phyloP scores from a whole-genome alignment of 371 early-diverging fungal species.

The Choanephora cucurbitarum region DNA sequence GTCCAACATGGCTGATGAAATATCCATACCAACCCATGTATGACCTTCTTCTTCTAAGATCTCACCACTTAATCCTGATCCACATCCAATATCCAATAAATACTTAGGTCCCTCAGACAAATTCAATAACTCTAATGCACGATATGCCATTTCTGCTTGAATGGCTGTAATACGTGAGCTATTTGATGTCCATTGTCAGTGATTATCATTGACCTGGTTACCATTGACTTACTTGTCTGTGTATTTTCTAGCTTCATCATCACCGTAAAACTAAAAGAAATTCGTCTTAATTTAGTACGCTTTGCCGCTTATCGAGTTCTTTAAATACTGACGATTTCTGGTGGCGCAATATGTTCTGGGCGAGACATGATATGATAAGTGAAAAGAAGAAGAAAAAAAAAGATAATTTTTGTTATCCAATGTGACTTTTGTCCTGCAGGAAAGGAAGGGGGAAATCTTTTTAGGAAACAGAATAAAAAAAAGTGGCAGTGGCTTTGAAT shows the following conservation, averaged over 20 bases:
- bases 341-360: slow-evolving; percentile 95
- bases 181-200: neutral
- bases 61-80: slow-evolving; percentile 84
- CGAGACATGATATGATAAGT: slow-evolving; percentile 78
- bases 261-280: slow-evolving; percentile 77
- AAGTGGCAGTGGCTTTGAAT: slow-evolving; percentile 22
- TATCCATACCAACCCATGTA: slow-evolving; percentile 97
- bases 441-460: no score
- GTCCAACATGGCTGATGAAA: slow-evolving; percentile 91
- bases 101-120: slow-evolving; percentile 78
- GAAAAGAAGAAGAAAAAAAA: neutral
- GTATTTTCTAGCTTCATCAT: slow-evolving; percentile 93
- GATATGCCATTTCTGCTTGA: slow-evolving; percentile 92
- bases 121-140: slow-evolving; percentile 90
- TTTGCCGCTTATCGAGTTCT: no score
- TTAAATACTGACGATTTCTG: slow-evolving; percentile 81
- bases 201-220: neutral
- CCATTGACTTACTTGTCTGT: slow-evolving; percentile 74
- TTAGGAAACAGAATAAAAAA: no score
- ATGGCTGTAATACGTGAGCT: slow-evolving; percentile 91
- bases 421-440: slow-evolving; percentile 27
- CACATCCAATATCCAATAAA: slow-evolving; percentile 53
- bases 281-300: no score
- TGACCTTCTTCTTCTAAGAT: slow-evolving; percentile 94
- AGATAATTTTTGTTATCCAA: slow-evolving; percentile 2